phyloP scores from a whole-genome alignment of 2,329 filamentous ascomycete genomes.

The Colletotrichum tabaci region DNA sequence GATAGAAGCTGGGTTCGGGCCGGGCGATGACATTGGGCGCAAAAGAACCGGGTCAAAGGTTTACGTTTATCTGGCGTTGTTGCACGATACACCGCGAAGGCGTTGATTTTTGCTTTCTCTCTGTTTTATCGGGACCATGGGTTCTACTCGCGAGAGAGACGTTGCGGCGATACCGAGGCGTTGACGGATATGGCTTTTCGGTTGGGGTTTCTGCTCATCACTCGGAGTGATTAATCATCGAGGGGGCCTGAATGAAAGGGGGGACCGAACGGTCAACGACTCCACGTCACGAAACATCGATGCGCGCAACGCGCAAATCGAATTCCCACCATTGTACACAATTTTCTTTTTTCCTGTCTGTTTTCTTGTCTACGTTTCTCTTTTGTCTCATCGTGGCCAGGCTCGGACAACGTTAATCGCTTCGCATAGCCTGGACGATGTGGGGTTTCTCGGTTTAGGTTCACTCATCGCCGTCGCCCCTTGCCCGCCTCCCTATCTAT shows the following conservation, averaged over 20 bases:
- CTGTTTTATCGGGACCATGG: background rate
- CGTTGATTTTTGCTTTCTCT: conserved; percentile 26
- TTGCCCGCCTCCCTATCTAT: background rate
- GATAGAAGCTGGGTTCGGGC: conserved; percentile 21
- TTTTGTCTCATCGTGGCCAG: background rate
- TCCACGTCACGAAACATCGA: conserved; percentile 4
- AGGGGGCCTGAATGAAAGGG: background rate
- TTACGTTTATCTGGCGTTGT: background rate
- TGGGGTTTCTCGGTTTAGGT: background rate
- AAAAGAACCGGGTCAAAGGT: conserved; percentile 4
- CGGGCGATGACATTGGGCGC: conserved; percentile 9
- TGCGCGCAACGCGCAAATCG: background rate
- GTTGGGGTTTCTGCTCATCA: background rate
- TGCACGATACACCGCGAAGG: conserved; percentile 40
- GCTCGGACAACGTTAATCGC: background rate
- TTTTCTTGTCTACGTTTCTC: background rate
- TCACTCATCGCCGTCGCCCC: background rate
- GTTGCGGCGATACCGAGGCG: conserved; percentile 20
- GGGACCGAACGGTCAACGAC: background rate
- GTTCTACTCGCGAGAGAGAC: background rate
- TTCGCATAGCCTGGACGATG: conserved; percentile 25
- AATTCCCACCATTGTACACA: conserved; percentile 19
- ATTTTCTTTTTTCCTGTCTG: background rate
- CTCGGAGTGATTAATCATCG: conserved; percentile 8
- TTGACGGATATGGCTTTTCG: background rate